Conservation (phyloP, 1,284 basidiomycete genomes). For the Pholiota adiposa region DNA sequence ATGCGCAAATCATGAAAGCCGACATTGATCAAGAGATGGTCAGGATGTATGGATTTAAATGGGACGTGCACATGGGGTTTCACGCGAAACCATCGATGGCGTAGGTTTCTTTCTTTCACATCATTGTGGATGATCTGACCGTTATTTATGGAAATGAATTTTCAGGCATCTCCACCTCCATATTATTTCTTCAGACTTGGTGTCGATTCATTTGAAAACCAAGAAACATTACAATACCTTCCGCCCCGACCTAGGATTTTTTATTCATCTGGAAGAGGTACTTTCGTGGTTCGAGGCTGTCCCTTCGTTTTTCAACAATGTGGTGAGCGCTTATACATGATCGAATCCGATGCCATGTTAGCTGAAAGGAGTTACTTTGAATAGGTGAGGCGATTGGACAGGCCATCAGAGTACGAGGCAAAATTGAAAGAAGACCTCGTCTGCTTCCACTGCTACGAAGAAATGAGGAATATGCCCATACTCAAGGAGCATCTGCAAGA, state of each 20-base stretch:
- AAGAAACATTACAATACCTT: constrained; percentile 98
- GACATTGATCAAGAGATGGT: constrained; percentile 85
- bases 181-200: constrained; percentile 84
- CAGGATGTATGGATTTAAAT: constrained; percentile 75
- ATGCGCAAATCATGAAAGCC: constrained; percentile 56
- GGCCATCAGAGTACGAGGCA: constrained; percentile 59
- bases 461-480: constrained; percentile 74
- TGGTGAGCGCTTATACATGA: constrained; percentile 36
- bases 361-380: neutral
- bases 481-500: constrained; percentile 76
- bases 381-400: constrained; percentile 63
- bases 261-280: constrained; percentile 79
- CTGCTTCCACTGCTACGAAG: constrained; percentile 71
- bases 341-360: neutral
- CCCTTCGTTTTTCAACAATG: constrained; percentile 49
- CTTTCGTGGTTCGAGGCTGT: constrained; percentile 74
- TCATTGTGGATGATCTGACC: constrained; percentile 5
- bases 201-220: constrained; percentile 76
- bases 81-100: constrained; percentile 83
- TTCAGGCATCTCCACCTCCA: constrained; percentile 86
- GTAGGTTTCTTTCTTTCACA: constrained; percentile 45
- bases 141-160: neutral
- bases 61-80: constrained; percentile 85
- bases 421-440: constrained; percentile 69
- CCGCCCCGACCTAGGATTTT: constrained; percentile 86